Conservation (phyloP, 2,329 filamentous ascomycete species). For the Talaromyces rugulosus region DNA sequence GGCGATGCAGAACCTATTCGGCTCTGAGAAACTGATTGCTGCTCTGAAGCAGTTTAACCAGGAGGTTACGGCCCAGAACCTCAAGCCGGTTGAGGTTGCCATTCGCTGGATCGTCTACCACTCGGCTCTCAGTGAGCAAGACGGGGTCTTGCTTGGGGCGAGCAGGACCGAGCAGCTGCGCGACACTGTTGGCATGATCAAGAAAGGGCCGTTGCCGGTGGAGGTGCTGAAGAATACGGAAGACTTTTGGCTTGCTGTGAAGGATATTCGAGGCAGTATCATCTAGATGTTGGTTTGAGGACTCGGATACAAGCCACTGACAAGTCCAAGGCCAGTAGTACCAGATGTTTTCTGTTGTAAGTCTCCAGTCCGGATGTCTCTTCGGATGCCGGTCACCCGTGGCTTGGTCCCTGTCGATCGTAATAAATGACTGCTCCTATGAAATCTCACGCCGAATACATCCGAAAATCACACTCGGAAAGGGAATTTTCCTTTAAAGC, state of each 20-base stretch:
- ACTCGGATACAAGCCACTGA: background rate
- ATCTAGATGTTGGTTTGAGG: background rate
- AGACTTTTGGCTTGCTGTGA: constrained; percentile 3
- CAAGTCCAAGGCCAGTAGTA: too few relatives aligned
- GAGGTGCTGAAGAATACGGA: constrained; percentile 59
- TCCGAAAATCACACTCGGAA: too few relatives aligned
- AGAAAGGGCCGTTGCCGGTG: constrained; percentile 67
- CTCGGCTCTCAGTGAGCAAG: constrained; percentile 56
- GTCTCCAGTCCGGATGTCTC: too few relatives aligned
- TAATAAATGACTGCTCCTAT: too few relatives aligned
- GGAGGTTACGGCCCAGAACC: constrained; percentile 48
- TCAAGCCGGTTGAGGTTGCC: constrained; percentile 65
- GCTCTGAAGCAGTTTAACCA: constrained; percentile 29
- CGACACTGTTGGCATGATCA: constrained; percentile 52
- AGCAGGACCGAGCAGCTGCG: constrained; percentile 54
- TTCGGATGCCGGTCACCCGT: too few relatives aligned
- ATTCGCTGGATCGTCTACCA: constrained; percentile 72
- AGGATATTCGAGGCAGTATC: constrained; percentile 3
- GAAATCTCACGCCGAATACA: too few relatives aligned
- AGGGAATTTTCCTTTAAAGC: too few relatives aligned
- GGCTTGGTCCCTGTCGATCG: too few relatives aligned
- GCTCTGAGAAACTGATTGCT: constrained; percentile 21
- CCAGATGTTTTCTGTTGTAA: too few relatives aligned
- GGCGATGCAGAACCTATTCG: constrained; percentile 24
- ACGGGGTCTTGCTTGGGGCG: constrained; percentile 58